phyloP scores from a whole-genome alignment of 1,284 basidiomycete species.

The Phlebopus sp. region DNA sequence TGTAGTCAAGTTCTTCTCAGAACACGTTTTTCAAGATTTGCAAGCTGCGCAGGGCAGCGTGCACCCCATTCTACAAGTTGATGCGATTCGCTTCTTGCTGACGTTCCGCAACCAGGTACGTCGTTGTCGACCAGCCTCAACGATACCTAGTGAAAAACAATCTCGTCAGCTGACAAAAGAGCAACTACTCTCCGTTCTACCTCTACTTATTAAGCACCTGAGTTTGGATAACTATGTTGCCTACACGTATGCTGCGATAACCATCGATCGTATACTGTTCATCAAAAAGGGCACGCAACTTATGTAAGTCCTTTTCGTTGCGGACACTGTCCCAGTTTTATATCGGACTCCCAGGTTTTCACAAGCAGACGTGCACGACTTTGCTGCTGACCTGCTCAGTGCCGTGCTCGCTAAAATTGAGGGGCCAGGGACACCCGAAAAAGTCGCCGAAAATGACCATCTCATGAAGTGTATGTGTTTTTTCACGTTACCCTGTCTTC shows the following conservation, averaged over 20 bases:
- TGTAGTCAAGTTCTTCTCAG: constrained; percentile 93
- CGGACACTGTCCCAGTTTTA: not conserved
- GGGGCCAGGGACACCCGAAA: constrained; percentile 81
- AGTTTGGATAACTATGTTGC: constrained; percentile 79
- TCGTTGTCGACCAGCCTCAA: not conserved
- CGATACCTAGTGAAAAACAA: not conserved
- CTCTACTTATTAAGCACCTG: constrained; percentile 85
- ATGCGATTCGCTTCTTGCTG: constrained; percentile 91
- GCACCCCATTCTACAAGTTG: constrained; percentile 91
- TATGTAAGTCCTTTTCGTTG: constrained; percentile 45
- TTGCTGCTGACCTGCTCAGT: constrained; percentile 74
- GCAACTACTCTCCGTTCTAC: constrained; percentile 89
- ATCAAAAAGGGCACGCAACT: constrained; percentile 77
- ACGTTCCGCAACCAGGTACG: constrained; percentile 93
- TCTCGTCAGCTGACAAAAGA: constrained; percentile 80
- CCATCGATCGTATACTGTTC: constrained; percentile 85
- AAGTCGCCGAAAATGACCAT: constrained; percentile 97
- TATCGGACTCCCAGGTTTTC: constrained; percentile 59
- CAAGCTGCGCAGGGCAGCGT: constrained; percentile 68
- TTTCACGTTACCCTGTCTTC: not conserved
- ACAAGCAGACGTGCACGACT: constrained; percentile 82
- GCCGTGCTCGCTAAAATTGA: constrained; percentile 84
- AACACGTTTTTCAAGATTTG: constrained; percentile 87
- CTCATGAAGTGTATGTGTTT: constrained; percentile 86
- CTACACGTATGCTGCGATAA: constrained; percentile 88